These are phyloP conservation scores for Chlorophyllum brunneum DNA, from an alignment of 768 basidiomycete species.

Conservation along the genomic window DNA sequence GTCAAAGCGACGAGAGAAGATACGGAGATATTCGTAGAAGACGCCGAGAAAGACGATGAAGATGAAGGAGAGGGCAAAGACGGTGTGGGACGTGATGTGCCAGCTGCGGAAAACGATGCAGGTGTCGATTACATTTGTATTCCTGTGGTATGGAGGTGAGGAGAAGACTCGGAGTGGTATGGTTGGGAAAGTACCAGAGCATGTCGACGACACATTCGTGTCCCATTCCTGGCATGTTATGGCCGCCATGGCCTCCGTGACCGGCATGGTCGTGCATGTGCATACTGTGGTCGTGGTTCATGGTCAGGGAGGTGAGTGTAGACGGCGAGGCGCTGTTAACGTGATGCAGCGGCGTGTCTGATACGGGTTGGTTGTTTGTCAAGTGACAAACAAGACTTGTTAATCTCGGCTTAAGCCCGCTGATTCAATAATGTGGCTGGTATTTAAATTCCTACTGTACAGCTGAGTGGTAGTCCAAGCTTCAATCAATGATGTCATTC, in stretches of 20 bases:
- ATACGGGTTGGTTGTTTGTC: not conserved
- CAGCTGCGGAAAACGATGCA: constrained; percentile 79
- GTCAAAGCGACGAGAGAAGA: constrained; percentile 58
- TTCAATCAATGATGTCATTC: constrained; percentile 19
- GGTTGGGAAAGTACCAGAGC: constrained; percentile 54
- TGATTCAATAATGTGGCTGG: too few relatives aligned
- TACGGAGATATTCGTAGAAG: constrained; percentile 78
- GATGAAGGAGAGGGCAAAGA: constrained; percentile 63
- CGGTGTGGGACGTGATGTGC: constrained; percentile 58
- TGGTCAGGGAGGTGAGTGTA: not conserved
- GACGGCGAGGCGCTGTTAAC: too few relatives aligned
- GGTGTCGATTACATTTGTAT: constrained; percentile 74
- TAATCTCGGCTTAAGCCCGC: too few relatives aligned
- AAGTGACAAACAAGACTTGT: not conserved
- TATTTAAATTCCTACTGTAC: too few relatives aligned
- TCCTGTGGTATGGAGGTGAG: constrained; percentile 36
- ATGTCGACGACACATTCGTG: constrained; percentile 71
- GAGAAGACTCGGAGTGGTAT: not conserved
- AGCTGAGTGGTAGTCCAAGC: too few relatives aligned
- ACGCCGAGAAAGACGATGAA: constrained; percentile 64
- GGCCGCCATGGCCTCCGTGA: constrained; percentile 43
- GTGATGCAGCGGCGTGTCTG: too few relatives aligned
- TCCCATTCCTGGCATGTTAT: constrained; percentile 42
- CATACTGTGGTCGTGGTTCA: constrained; percentile 11
- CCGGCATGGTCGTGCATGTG: constrained; percentile 30